phyloP scores from a whole-genome alignment of 106 monocot genomes.

The Dactylorhiza incarnata region DNA sequence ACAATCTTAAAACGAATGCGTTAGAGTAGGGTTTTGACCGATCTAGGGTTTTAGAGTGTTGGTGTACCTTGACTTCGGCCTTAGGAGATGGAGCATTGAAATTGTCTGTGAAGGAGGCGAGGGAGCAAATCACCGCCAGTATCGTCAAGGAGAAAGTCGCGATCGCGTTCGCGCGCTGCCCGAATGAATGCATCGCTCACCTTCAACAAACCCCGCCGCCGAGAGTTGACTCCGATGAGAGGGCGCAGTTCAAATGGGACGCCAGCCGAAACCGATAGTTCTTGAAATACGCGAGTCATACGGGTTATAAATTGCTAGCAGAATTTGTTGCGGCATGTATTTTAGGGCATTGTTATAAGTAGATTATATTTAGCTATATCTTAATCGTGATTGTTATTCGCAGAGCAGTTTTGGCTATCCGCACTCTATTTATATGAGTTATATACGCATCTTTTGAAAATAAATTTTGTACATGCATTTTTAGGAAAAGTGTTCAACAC shows the following conservation, averaged over 20 bases:
- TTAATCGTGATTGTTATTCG: too few relatives aligned
- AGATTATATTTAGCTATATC: too few relatives aligned
- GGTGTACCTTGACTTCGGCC: conserved; percentile 61
- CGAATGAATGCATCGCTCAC: conserved; percentile 73
- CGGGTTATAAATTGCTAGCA: too few relatives aligned
- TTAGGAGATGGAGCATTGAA: conserved; percentile 69
- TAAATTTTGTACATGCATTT: too few relatives aligned
- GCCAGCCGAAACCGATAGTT: background rate
- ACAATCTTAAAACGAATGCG: background rate
- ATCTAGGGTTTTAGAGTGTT: background rate
- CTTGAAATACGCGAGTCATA: too few relatives aligned
- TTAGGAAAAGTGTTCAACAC: too few relatives aligned
- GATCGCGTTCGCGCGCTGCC: conserved; percentile 77
- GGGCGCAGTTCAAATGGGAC: too few relatives aligned
- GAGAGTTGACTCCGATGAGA: background rate
- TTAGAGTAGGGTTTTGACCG: background rate
- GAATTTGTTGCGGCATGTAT: too few relatives aligned
- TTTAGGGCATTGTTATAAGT: too few relatives aligned
- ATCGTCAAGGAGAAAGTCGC: conserved; percentile 78
- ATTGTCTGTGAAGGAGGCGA: conserved; percentile 90
- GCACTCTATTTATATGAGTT: too few relatives aligned
- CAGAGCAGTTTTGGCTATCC: too few relatives aligned
- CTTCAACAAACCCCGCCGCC: background rate
- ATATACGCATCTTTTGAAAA: too few relatives aligned
- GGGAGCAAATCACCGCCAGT: conserved; percentile 73